Percentiles rank a stretch among this genome's conserved stretches.
Conservation (phyloP, 2,329 filamentous ascomycete species). For the Botrytis galanthina region DNA sequence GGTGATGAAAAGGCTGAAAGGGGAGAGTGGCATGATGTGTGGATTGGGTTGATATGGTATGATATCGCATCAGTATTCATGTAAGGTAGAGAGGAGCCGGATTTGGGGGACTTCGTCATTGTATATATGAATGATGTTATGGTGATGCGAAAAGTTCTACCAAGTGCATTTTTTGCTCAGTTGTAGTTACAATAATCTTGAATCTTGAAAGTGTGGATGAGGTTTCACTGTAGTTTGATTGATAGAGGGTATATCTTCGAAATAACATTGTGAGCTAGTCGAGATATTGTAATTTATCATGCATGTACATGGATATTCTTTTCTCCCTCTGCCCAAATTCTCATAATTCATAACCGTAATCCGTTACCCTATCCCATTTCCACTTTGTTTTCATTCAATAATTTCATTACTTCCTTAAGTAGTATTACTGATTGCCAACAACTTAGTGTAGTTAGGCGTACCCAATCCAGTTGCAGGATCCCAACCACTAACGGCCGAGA, state of each 20-base stretch:
- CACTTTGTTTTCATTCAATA: neutral
- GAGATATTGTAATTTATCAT: neutral
- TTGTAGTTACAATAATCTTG: neutral
- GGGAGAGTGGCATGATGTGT: neutral
- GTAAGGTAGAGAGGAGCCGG: neutral
- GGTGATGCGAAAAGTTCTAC: neutral
- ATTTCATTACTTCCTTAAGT: neutral
- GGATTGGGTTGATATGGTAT: neutral
- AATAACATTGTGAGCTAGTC: neutral
- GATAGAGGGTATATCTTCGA: neutral
- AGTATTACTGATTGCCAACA: slow-evolving; percentile 25
- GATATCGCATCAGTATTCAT: neutral
- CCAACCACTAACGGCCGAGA: slow-evolving; percentile 39
- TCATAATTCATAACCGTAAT: slow-evolving; percentile 5
- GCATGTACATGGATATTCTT: neutral
- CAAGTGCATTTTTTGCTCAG: accelerated
- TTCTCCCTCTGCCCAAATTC: neutral
- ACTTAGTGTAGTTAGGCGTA: slow-evolving; percentile 40
- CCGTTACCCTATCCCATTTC: neutral
- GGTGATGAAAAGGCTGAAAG: neutral
- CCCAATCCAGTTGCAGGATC: slow-evolving; percentile 49
- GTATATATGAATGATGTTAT: neutral
- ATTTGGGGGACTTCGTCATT: neutral
- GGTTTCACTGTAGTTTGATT: neutral
- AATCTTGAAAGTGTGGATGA: neutral